phyloP scores from a whole-genome alignment of 176 grass and related monocot genomes.

The sorghum (Sorghum bicolor) region DNA sequence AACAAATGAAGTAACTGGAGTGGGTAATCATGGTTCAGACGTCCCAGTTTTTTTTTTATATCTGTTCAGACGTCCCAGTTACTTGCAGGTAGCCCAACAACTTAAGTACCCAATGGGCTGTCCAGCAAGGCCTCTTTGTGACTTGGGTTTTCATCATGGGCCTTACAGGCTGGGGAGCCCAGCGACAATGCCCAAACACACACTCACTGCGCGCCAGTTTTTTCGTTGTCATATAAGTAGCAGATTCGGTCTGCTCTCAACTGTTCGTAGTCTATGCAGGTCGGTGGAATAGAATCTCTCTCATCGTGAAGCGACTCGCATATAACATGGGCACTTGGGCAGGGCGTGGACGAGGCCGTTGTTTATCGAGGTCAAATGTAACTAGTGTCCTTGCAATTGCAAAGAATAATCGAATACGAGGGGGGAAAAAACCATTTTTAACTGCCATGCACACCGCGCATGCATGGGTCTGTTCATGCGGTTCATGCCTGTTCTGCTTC shows the following conservation, averaged over 20 bases:
- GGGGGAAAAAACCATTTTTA: neutral
- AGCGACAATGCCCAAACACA: neutral
- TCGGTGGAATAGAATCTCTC: constrained; percentile 24
- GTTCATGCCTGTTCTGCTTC: neutral
- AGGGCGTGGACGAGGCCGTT: neutral
- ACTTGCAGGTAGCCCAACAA: neutral
- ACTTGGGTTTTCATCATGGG: no score
- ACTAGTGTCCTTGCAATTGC: neutral
- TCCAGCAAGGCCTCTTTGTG: neutral
- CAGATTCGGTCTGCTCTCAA: neutral
- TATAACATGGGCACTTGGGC: neutral
- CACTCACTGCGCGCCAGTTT: no score
- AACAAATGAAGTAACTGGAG: neutral
- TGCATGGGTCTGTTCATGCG: neutral
- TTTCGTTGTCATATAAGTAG: no score
- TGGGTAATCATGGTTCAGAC: no score
- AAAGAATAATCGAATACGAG: neutral
- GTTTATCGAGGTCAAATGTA: constrained; percentile 24
- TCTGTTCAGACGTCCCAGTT: no score
- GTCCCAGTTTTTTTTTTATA: no score
- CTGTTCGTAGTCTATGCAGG: neutral
- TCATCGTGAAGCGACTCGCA: neutral
- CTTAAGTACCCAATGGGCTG: neutral
- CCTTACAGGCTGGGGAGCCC: neutral
- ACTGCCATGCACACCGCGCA: neutral